Evolutionary conservation across 2,329 filamentous ascomycete species (phyloP), one percentile per base, ranked within the genome.

Genomic region (Pseudogymnoascus sp.): DNA sequence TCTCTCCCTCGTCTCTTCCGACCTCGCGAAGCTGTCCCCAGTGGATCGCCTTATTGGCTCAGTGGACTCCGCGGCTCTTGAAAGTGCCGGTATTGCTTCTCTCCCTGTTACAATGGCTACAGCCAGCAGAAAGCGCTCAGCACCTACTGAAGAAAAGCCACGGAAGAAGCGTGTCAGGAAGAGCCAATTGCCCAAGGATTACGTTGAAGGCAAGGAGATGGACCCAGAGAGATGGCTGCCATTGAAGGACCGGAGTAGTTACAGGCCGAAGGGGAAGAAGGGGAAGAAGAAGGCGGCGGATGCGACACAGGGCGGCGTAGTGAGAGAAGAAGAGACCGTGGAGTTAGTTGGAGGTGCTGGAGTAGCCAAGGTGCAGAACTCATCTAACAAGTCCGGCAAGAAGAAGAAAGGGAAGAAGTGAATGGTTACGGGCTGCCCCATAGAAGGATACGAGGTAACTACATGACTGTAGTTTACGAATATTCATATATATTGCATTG

Each of bases 181-280:
- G 71, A 82, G 78, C 61, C 84, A 83, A 67, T 78, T 89, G 69
- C 88, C 88, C 33, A 90, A 90, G 75, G 82, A 86, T 69, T 90
- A 85, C 70, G 89, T 91, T 63, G 83, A 89, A 59, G 84, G 81
- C 67, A 95, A 92, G 79, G 86, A 86, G 66, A 83, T 90, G 35
- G 94, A 99, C 73, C 87, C 91, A 0, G 94, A 99, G 75, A 82
- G 94, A 65, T 99, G 94, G 94, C 76, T 99, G 63, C 93, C 94
- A 11, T 79, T 97, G 69, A 86, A 89, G 59, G 94, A 99, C 73
- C 83, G 94, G 62, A 94, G 89, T 68, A 89, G 86, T 39, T 99
- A 96, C 75, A 81, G 89, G 57, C 92, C 92, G 6, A 96, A 94
- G 78, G 92, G 92, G 5, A 92, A 89, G 78, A 96, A 96, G 81